Conservation (phyloP, 1,284 basidiomycete genomes). For the Cryptococcus sp. region DNA sequence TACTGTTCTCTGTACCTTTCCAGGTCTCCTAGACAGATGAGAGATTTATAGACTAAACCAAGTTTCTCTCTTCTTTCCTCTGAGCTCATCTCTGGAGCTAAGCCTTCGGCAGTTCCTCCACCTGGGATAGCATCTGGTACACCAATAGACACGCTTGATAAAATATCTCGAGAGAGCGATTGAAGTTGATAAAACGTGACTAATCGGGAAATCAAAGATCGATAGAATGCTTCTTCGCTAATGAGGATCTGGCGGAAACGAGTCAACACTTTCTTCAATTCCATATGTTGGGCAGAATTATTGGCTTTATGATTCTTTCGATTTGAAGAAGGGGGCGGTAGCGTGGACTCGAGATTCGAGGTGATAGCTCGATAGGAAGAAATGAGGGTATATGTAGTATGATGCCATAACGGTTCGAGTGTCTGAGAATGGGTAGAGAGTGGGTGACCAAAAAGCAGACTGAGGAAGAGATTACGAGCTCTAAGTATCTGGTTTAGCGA, state of each 20-base stretch:
- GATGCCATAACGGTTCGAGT: conserved; percentile 83
- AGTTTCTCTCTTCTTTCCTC: conserved; percentile 61
- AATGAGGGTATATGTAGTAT: conserved; percentile 84
- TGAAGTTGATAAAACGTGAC: conserved; percentile 57
- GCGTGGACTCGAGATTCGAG: conserved; percentile 56
- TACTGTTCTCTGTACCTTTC: conserved; percentile 90
- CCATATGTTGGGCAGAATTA: conserved; percentile 57
- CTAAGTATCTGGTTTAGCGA: conserved; percentile 48
- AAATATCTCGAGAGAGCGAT: conserved; percentile 31
- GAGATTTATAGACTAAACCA: conserved; percentile 73
- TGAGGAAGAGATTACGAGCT: conserved; percentile 69
- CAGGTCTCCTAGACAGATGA: conserved; percentile 90
- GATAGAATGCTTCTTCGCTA: conserved; percentile 85
- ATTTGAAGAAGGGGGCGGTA: conserved; percentile 18
- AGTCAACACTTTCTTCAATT: conserved; percentile 77
- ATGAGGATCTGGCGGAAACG: conserved; percentile 80
- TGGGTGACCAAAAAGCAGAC: conserved; percentile 68
- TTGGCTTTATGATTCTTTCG: conserved; percentile 4
- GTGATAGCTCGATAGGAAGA: conserved; percentile 74
- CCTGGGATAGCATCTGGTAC: conserved; percentile 42
- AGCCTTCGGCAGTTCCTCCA: conserved; percentile 22
- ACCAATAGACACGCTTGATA: conserved; percentile 58
- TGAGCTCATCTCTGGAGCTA: conserved; percentile 24
- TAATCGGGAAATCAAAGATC: conserved; percentile 65
- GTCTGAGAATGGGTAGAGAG: conserved; percentile 70